Conservation (phyloP, 2,329 filamentous ascomycete species). For the Colletotrichum phormii region DNA sequence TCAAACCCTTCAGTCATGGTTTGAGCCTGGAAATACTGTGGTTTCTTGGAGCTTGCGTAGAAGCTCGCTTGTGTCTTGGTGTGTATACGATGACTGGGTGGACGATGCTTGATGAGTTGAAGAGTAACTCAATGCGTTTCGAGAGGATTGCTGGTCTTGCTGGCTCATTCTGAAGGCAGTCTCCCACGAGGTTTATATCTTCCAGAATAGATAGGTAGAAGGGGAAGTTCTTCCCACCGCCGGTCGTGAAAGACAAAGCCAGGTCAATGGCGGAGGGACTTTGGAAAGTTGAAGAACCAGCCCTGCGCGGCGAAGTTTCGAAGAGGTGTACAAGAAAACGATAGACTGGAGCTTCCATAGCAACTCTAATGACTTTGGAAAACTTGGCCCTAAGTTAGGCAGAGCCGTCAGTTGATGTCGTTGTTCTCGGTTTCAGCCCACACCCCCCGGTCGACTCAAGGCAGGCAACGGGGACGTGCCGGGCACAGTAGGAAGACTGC, state of each 20-base stretch:
- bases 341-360: background rate
- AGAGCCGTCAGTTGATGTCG: constrained; percentile 18
- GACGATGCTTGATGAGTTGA: constrained; percentile 8
- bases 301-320: constrained; percentile 9
- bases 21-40: background rate
- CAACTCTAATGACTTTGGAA: background rate
- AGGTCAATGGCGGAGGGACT: constrained; percentile 25
- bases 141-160: constrained; percentile 17
- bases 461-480: constrained; percentile 20
- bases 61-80: constrained; percentile 18
- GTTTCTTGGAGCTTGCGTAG: constrained; percentile 33
- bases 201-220: background rate
- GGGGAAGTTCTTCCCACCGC: background rate
- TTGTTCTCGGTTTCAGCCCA: constrained; percentile 17
- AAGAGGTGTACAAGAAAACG: background rate
- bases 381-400: constrained; percentile 15
- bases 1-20: background rate
- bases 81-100: constrained; percentile 6
- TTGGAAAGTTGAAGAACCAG: constrained; percentile 22
- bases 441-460: constrained; percentile 19
- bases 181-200: constrained; percentile 28
- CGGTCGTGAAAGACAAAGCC: background rate
- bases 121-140: constrained; percentile 8
- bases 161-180: constrained; percentile 29
- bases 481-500: constrained; percentile 16